Conservation (phyloP, 768 basidiomycete genomes). For the Boletus rubroflammeus region DNA sequence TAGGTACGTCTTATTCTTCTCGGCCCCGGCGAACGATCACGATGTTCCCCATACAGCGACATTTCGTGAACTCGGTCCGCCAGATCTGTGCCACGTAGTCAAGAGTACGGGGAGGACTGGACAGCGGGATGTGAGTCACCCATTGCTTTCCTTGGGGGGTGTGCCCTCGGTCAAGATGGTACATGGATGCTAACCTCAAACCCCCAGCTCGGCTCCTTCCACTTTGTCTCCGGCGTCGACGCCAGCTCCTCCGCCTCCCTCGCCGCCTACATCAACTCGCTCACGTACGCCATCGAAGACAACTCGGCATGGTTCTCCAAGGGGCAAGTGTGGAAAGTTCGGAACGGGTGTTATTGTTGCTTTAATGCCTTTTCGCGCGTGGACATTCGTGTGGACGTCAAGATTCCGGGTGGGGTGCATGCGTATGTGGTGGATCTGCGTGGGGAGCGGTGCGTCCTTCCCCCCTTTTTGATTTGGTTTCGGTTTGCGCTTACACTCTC, state of each 20-base stretch:
- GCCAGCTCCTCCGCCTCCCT: slow-evolving; percentile 96
- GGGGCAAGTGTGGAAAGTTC: slow-evolving; percentile 81
- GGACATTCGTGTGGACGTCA: slow-evolving; percentile 95
- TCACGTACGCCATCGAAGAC: slow-evolving; percentile 95
- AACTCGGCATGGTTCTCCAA: slow-evolving; percentile 90
- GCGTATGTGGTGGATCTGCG: slow-evolving; percentile 92
- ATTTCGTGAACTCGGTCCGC: slow-evolving; percentile 96
- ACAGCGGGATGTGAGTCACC: slow-evolving; percentile 74
- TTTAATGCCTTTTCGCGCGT: slow-evolving; percentile 98
- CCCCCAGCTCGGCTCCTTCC: slow-evolving; percentile 85
- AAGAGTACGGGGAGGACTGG: slow-evolving; percentile 85
- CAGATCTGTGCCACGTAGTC: slow-evolving; percentile 93
- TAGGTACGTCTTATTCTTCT: slow-evolving; percentile 58
- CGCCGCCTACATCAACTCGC: slow-evolving; percentile 96
- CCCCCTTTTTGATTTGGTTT: background rate
- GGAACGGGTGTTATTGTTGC: slow-evolving; percentile 92
- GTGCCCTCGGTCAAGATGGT: background rate
- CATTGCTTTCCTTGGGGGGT: background rate
- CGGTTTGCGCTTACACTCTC: background rate
- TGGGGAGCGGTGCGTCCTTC: slow-evolving; percentile 74
- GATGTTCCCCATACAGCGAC: slow-evolving; percentile 53
- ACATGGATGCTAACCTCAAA: background rate
- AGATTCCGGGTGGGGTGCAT: slow-evolving; percentile 95
- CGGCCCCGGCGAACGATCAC: background rate
- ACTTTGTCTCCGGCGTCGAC: slow-evolving; percentile 98